Percentiles rank a stretch among this genome's conserved stretches.
Evolutionary conservation across 495 filamentous ascomycete species (phyloP).

Genomic region (Aspergillus baeticus): DNA sequence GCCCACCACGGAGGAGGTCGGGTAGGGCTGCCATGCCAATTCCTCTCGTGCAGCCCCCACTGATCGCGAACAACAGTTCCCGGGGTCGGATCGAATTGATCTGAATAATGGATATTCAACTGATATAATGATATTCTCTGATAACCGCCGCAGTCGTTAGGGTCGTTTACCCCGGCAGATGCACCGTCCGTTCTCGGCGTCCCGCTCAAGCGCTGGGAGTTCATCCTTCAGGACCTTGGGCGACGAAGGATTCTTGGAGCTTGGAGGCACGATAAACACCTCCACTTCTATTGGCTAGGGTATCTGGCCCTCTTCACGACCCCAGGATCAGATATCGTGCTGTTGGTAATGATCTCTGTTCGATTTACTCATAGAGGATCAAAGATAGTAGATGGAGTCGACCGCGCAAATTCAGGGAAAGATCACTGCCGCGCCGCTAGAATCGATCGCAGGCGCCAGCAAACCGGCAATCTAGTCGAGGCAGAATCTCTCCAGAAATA

Average conservation of each 20-base stretch:
- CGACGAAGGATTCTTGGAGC: neutral
- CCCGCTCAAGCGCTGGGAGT: too few species aligned
- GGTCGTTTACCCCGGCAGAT: neutral
- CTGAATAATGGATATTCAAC: neutral
- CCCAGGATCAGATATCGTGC: slow-evolving; percentile 13
- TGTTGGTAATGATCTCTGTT: neutral
- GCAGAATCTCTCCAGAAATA: too few species aligned
- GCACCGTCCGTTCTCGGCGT: neutral
- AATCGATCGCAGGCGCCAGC: too few species aligned
- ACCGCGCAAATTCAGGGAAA: too few species aligned
- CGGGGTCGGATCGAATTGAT: neutral
- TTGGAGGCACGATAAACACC: slow-evolving; percentile 31
- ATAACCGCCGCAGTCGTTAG: neutral
- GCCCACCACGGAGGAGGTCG: neutral
- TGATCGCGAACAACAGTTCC: neutral
- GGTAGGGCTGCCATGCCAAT: slow-evolving; percentile 3
- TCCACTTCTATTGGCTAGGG: slow-evolving; percentile 25
- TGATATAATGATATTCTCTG: neutral
- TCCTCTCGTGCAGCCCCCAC: neutral
- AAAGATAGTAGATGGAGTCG: too few species aligned
- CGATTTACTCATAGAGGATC: too few species aligned
- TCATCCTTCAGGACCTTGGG: neutral
- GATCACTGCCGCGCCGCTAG: too few species aligned
- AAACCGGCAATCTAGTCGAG: too few species aligned
- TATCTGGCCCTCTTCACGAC: neutral